Evolutionary conservation across 202 grass and related monocot species (phyloP), one percentile per base, ranked within the genome.

Genomic region (Dendrocalamus latiflorus): DNA sequence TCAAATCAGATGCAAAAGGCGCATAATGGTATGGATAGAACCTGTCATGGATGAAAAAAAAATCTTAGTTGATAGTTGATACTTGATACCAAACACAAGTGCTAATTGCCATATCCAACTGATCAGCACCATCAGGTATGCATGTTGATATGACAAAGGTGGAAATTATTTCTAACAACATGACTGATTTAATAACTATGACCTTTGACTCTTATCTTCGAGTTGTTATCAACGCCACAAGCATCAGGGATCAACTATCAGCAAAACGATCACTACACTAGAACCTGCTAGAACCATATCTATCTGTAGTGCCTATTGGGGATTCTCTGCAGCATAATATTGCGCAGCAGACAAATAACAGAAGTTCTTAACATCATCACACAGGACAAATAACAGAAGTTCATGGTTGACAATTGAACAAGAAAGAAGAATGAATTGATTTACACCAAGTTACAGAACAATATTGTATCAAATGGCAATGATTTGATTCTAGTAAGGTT

Each of bases 11-110:
- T 58, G 96, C 93, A 76, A 99, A 98, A 73, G 96, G 96, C 0
- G 96, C 96, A 92, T 95, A 95, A 89, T 99, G 96, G 87, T 95
- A 99, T 8, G 96, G 93, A 75, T 99, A 99, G 70, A 98, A 99
- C 96, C 96, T 99, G 87, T 63, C 6, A 75, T 45, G 17, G 73
- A 82, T 79, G 25, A 34, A 86, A 71, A 85, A 85, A 62, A 74
- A 17, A 30, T 3, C 44, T 11, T 22, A 71, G 70, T 86, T 72
- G 60, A 68, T 61, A 59, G 65, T 59, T 80, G 65, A 91, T 25
- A 55, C 1, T 26, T 26, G 26, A 30, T 30, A 30, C 54, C 33
- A 79, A 73, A 68, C 24, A 65, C 16, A 85, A 71, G 26, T 80
- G 64, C 34, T 65, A 85, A 63, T 60, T 64, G 45, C 16, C 63